A percentile compares a stretch with the other conserved stretches of the same genome.
Evolutionary conservation across 345 rosid species (phyloP).

Genomic region (Linum trigynum): DNA sequence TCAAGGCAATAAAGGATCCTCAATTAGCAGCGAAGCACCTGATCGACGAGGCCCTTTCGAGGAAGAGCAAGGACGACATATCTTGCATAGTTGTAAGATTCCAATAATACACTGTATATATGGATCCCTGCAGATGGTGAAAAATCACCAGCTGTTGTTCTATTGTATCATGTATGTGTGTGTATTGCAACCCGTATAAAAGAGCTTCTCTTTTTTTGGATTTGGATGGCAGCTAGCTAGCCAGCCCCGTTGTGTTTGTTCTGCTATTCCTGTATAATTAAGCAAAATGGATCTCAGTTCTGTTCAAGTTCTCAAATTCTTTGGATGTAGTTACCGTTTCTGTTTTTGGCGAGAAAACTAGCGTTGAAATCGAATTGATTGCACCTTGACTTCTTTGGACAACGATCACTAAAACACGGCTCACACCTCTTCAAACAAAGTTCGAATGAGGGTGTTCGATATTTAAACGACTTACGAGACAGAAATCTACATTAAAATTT

Average conservation of each 20-base stretch:
- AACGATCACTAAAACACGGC: no score
- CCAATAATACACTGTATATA: conserved; percentile 19
- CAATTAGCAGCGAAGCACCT: conserved; percentile 56
- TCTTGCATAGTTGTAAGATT: conserved; percentile 82
- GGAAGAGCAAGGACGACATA: conserved; percentile 82
- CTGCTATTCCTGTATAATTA: no score
- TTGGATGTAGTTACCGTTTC: no score
- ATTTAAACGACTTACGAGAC: no score
- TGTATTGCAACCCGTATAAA: conserved; percentile 3
- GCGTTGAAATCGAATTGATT: no score
- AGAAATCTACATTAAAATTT: no score
- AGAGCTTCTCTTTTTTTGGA: not conserved
- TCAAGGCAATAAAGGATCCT: conserved; percentile 56
- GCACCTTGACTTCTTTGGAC: no score
- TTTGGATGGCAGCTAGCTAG: not conserved
- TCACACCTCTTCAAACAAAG: no score
- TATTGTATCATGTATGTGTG: conserved; percentile 12
- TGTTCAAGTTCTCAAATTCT: no score
- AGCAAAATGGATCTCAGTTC: no score
- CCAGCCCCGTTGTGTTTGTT: not conserved
- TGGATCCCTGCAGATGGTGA: not conserved
- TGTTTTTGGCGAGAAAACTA: no score
- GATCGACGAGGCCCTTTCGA: conserved; percentile 54
- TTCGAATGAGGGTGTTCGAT: no score
- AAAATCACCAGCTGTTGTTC: conserved; percentile 3